phyloP scores from a whole-genome alignment of 2,329 filamentous ascomycete genomes.

The Cadophora sp. region DNA sequence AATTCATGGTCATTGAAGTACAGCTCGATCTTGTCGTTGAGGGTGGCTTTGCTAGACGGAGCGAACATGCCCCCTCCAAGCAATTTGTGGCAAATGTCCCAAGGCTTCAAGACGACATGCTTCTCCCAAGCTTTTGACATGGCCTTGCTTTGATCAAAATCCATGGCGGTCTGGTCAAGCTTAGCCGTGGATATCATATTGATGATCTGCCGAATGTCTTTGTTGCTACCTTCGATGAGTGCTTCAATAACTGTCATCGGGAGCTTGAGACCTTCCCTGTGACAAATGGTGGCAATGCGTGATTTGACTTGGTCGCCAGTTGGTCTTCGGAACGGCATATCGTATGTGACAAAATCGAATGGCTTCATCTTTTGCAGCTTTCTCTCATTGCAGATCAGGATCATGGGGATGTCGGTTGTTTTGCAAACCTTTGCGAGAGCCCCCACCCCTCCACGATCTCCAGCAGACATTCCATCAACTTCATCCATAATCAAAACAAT shows the following conservation, averaged over 20 bases:
- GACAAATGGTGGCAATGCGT: slow-evolving; percentile 93
- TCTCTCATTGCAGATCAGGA: slow-evolving; percentile 97
- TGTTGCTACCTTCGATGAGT: slow-evolving; percentile 92
- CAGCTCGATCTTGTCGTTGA: slow-evolving; percentile 98
- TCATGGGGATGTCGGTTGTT: slow-evolving; percentile 93
- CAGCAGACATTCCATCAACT: slow-evolving; percentile 98
- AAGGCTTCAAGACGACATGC: slow-evolving; percentile 93
- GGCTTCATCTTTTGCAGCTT: slow-evolving; percentile 96
- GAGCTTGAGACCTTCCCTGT: slow-evolving; percentile 87
- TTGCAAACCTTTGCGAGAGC: slow-evolving; percentile 94
- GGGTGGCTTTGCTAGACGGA: slow-evolving; percentile 78
- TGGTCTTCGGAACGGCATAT: slow-evolving; percentile 86
- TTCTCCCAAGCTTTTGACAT: slow-evolving; percentile 99
- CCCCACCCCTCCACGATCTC: slow-evolving; percentile 93
- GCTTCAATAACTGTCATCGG: slow-evolving; percentile 85
- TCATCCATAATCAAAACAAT: slow-evolving; percentile 98
- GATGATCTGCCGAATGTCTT: slow-evolving; percentile 96
- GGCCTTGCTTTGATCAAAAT: slow-evolving; percentile 84
- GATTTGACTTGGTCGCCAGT: slow-evolving; percentile 91
- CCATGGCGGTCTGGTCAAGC: slow-evolving; percentile 80
- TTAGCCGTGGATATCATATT: slow-evolving; percentile 98
- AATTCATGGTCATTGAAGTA: slow-evolving; percentile 99
- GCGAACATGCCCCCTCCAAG: slow-evolving; percentile 87
- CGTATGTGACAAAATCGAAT: slow-evolving; percentile 85
- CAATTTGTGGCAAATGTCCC: slow-evolving; percentile 97